Conservation (phyloP, 2,329 filamentous ascomycete genomes). For the Calonectria multiphialidica region DNA sequence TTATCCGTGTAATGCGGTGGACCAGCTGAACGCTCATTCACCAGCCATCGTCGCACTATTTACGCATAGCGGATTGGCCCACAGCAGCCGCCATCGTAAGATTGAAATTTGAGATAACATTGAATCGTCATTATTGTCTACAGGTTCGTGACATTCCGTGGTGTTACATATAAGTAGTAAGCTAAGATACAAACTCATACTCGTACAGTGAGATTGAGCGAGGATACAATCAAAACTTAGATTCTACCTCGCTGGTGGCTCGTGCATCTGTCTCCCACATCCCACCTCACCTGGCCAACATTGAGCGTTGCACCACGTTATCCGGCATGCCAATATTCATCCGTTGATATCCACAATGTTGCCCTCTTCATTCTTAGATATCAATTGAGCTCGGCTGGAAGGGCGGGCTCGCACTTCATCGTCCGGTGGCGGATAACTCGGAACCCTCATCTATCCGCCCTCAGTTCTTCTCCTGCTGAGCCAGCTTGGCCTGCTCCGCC, state of each 20-base stretch:
- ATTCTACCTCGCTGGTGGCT: not conserved
- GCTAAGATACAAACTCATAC: constrained; percentile 20
- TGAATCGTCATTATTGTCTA: not conserved
- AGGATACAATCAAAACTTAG: not conserved
- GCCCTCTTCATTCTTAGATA: not conserved
- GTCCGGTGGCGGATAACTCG: not conserved
- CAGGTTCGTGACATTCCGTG: constrained; percentile 6
- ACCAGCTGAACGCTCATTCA: not conserved
- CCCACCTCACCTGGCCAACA: not conserved
- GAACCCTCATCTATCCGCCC: not conserved
- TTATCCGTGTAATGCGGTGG: not conserved
- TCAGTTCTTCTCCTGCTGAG: constrained; percentile 42
- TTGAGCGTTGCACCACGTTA: not conserved
- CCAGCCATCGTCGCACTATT: not conserved
- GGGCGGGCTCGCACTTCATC: not conserved
- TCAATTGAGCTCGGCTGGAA: not conserved
- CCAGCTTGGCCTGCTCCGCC: constrained; percentile 46
- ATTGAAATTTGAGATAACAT: not conserved
- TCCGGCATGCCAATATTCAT: not conserved
- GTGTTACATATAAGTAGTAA: constrained; percentile 18
- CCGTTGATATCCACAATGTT: not conserved
- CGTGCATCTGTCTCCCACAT: not conserved
- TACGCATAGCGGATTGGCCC: not conserved
- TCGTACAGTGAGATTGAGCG: constrained; percentile 14
- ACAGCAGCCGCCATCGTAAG: not conserved